These are phyloP conservation scores for Solanum medicagineum DNA, from an alignment of 257 asterid genomes.

Conservation along the genomic window DNA sequence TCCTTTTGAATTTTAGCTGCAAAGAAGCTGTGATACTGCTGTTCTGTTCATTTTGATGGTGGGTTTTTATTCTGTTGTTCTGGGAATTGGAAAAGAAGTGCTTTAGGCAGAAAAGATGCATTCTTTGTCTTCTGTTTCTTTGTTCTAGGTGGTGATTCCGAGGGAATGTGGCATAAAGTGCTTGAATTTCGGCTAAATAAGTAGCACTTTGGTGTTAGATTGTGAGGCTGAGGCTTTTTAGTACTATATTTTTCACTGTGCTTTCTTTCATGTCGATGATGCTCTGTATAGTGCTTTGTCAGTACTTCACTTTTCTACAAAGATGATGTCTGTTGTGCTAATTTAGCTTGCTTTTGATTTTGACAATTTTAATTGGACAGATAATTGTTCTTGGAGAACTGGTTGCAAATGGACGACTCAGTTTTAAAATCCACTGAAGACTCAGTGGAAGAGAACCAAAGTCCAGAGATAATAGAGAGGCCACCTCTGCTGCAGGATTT, in stretches of 20 bases:
- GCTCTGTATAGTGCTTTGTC: background rate
- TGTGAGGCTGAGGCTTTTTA: background rate
- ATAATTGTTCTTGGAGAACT: background rate
- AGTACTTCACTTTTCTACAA: background rate
- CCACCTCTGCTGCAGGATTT: conserved; percentile 7
- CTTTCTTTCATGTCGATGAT: background rate
- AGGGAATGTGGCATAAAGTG: background rate
- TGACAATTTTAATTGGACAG: background rate
- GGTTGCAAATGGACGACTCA: background rate
- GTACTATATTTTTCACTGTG: background rate
- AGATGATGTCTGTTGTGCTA: background rate
- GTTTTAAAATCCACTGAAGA: background rate
- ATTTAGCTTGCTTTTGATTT: background rate
- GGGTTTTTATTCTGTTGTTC: background rate
- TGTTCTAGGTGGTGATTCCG: background rate
- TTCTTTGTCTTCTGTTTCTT: background rate
- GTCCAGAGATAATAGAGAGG: conserved; percentile 3
- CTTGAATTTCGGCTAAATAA: background rate
- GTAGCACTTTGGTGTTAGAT: background rate
- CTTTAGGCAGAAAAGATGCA: background rate
- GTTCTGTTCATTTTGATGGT: background rate
- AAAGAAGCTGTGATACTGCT: background rate
- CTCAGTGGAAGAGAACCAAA: background rate
- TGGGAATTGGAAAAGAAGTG: background rate
- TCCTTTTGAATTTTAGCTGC: background rate